Percentiles rank a stretch among this genome's conserved stretches.
These are phyloP conservation scores for Fraxinus angustifolia DNA, from an alignment of 305 asterid genomes.

Conservation along the genomic window DNA sequence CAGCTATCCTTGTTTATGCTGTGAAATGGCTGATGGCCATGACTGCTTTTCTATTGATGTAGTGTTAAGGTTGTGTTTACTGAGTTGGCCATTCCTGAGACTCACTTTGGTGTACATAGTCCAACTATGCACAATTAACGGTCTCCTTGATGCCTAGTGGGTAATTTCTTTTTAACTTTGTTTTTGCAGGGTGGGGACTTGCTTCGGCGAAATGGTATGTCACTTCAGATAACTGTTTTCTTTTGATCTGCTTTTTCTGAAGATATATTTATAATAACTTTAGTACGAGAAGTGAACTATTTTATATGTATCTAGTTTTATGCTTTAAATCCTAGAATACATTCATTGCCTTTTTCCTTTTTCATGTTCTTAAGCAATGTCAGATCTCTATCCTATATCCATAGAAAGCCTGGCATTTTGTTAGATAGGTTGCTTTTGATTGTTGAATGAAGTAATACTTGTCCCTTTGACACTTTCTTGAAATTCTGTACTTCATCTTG, in stretches of 20 bases:
- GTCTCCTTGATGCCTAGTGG: conserved; percentile 16
- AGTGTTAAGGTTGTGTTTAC: conserved; percentile 83
- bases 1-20: conserved; percentile 79
- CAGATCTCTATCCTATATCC: not conserved
- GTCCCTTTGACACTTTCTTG: not conserved
- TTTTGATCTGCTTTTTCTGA: not conserved
- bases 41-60: conserved; percentile 85
- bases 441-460: not conserved
- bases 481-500: not conserved
- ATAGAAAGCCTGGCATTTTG: not conserved
- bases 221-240: not conserved
- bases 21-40: conserved; percentile 91
- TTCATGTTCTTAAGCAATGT: not conserved
- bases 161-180: conserved; percentile 28
- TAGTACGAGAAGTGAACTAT: not conserved
- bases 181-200: conserved; percentile 93
- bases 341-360: not conserved
- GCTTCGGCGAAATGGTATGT: conserved; percentile 84
- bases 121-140: conserved; percentile 8
- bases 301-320: not conserved
- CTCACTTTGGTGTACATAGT: conserved; percentile 30
- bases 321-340: not conserved
- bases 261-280: not conserved
- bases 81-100: conserved; percentile 41
- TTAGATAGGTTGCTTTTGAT: not conserved